A percentile compares a stretch with the other conserved stretches of the same genome.
Conservation (phyloP, 192 early-diverging fungal genomes). For the Lobosporangium transversale region DNA sequence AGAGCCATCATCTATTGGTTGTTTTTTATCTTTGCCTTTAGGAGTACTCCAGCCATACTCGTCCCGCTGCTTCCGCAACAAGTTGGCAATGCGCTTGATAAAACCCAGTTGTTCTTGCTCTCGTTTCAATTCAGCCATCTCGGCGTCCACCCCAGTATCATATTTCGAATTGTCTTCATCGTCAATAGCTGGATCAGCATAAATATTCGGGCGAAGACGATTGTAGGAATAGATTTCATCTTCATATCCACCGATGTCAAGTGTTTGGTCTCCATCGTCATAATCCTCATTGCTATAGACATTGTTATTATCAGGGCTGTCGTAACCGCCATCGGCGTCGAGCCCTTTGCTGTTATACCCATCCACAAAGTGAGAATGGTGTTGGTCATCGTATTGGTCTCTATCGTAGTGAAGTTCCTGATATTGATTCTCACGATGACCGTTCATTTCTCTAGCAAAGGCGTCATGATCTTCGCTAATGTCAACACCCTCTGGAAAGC, state of each 20-base stretch:
- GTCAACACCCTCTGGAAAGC: neutral
- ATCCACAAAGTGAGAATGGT: no score
- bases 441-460: no score
- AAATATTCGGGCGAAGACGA: slow-evolving; percentile 5
- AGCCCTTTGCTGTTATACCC: no score
- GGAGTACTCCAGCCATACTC: slow-evolving; percentile 32
- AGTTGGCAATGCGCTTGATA: slow-evolving; percentile 23
- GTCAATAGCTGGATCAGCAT: neutral
- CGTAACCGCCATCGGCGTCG: no score
- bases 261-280: slow-evolving; percentile 2
- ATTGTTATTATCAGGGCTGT: neutral
- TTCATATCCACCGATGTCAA: slow-evolving; percentile 28
- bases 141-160: slow-evolving; percentile 5
- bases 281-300: slow-evolving; percentile 1
- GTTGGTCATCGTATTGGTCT: neutral
- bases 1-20: neutral
- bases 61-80: slow-evolving; percentile 26
- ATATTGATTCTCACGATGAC: no score
- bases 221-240: slow-evolving; percentile 20
- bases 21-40: neutral
- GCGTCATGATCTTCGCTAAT: neutral
- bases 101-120: slow-evolving; percentile 35
- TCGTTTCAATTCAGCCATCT: slow-evolving; percentile 8
- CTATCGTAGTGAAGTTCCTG: no score
- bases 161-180: slow-evolving; percentile 3